Conservation (phyloP, 108 stramenopile genomes). For the Epithemia pelagica region DNA sequence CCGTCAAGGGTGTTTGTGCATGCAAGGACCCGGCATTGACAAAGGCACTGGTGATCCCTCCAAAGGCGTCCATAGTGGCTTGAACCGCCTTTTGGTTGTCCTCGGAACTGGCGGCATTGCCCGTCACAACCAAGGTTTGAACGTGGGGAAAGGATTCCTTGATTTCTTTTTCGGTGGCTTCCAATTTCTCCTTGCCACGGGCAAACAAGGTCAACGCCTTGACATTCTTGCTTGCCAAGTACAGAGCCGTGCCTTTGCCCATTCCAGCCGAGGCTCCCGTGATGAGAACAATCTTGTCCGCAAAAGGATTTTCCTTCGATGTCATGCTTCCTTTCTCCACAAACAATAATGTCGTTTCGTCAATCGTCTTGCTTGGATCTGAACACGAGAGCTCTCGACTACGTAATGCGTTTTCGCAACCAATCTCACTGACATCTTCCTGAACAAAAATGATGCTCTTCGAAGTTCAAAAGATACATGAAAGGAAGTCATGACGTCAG, state of each 20-base stretch:
- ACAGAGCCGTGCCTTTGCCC: slow-evolving; percentile 6
- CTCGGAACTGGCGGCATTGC: not conserved
- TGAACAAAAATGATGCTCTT: no score
- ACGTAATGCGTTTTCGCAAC: no score
- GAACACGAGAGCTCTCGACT: no score
- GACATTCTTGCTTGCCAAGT: slow-evolving; percentile 7
- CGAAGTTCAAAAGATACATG: no score
- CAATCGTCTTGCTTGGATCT: no score
- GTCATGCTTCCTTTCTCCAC: not conserved
- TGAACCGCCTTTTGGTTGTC: slow-evolving; percentile 9
- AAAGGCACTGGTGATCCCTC: slow-evolving; percentile 4
- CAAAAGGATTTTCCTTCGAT: not conserved
- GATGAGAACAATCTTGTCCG: slow-evolving; percentile 1
- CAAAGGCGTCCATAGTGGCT: slow-evolving; percentile 4
- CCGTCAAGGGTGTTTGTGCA: not conserved
- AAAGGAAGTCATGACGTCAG: no score
- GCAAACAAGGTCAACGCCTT: slow-evolving; percentile 10
- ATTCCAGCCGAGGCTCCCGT: slow-evolving; percentile 9
- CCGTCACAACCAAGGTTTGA: slow-evolving; percentile 8
- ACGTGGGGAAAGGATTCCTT: not conserved
- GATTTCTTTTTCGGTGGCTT: slow-evolving; percentile 7
- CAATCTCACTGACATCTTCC: no score
- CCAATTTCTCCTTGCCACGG: slow-evolving; percentile 5
- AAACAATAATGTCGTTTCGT: not conserved
- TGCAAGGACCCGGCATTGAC: slow-evolving; percentile 9